Evolutionary conservation across 345 rosid genomes (phyloP).

Genomic region (Linum lewisii): DNA sequence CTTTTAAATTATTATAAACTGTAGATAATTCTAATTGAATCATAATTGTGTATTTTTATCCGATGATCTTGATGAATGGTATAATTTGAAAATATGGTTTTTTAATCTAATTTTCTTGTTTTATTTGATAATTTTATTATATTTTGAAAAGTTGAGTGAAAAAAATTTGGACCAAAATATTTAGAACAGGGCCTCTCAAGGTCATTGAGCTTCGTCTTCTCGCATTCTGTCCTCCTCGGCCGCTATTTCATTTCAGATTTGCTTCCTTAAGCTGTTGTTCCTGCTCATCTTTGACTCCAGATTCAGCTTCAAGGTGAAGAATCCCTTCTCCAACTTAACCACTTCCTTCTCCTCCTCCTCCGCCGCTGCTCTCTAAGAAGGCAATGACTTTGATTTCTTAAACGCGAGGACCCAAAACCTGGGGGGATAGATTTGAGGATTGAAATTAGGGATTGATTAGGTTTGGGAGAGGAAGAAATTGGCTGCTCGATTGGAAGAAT

Average conservation of each 20-base stretch:
- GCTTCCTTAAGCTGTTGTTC: conserved; percentile 26
- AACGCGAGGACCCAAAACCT: conserved; percentile 44
- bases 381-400: conserved; percentile 42
- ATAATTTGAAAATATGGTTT: too few relatives aligned
- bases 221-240: conserved; percentile 23
- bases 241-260: conserved; percentile 6
- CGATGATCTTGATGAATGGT: too few relatives aligned
- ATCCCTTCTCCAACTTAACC: conserved; percentile 17
- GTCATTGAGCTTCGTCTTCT: conserved; percentile 16
- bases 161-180: too few relatives aligned
- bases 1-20: too few relatives aligned
- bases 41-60: too few relatives aligned
- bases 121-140: too few relatives aligned
- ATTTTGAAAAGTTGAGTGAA: too few relatives aligned
- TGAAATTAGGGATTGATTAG: conserved; percentile 49
- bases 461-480: conserved; percentile 21
- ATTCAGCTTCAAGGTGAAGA: conserved; percentile 31
- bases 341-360: conserved; percentile 14
- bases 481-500: conserved; percentile 40
- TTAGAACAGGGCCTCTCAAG: too few relatives aligned
- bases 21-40: too few relatives aligned
- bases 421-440: conserved; percentile 54
- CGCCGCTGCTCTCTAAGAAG: conserved; percentile 14
- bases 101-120: too few relatives aligned
- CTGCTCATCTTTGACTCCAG: too few relatives aligned